Conservation (phyloP, 805 yeast species). For the Kuraishia ogatae region DNA sequence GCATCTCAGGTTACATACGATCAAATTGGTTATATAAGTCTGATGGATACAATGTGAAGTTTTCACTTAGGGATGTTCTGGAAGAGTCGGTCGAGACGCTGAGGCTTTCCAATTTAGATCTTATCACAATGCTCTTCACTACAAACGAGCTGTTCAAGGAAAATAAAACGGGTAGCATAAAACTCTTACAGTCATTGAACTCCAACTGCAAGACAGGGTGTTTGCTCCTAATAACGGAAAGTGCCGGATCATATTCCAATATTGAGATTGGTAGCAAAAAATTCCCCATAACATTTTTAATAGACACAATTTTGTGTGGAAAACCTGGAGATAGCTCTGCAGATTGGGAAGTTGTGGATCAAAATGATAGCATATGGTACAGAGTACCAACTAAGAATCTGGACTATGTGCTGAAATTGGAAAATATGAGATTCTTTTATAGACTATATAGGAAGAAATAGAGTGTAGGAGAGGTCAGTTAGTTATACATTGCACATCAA, state of each 20-base stretch:
- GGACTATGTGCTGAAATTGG: conserved; percentile 60
- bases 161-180: conserved; percentile 51
- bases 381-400: conserved; percentile 40
- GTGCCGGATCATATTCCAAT: conserved; percentile 87
- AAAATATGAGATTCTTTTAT: conserved; percentile 82
- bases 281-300: conserved; percentile 75
- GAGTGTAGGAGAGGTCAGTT: too few relatives aligned
- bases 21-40: conserved; percentile 3
- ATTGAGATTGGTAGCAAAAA: conserved; percentile 65
- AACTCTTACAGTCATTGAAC: conserved; percentile 46
- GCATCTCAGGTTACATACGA: neutral
- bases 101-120: conserved; percentile 23
- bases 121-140: conserved; percentile 73
- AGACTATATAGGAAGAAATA: conserved; percentile 50
- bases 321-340: conserved; percentile 33
- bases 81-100: conserved; percentile 16
- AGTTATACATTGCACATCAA: too few relatives aligned
- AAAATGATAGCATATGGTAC: conserved; percentile 78
- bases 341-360: conserved; percentile 56
- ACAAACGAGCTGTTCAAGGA: conserved; percentile 80
- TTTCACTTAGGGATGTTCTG: conserved; percentile 27
- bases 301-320: conserved; percentile 65
- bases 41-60: conserved; percentile 21
- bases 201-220: conserved; percentile 46
- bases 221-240: conserved; percentile 61